Base-by-base conservation (phyloP, 108 stramenopile genomes). In the Fistulifera pelliculosa region DNA sequence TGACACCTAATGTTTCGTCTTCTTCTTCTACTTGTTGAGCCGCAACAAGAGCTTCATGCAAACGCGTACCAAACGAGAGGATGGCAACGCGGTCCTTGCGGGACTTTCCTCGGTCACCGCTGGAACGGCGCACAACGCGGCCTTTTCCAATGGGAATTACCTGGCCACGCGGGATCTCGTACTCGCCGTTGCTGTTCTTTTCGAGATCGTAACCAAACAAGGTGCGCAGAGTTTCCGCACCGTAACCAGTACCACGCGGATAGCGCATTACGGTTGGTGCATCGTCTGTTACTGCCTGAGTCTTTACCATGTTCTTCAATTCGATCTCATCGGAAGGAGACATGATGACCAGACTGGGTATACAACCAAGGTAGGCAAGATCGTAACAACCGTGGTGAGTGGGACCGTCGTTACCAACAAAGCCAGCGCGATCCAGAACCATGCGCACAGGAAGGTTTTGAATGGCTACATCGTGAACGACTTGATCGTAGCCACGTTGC, bases 401-500 rank as follows among this genome's bases (percentile, higher is more conserved):
- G 7, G 96, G 94, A 13, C 96, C 96, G 65, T 95, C 96, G 59
- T 97, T 97, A 43, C 96, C 96, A 8, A 97, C 96, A 27, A 97
- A 77, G 21, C 96, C 96, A 8, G 92, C 96, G 12, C 96, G 75
- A 56, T 97, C 96, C 41, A 97, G 66, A 44, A 97, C 93, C 77
- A 97, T 74, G 41, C 96, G 72, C 12, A 97, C 96, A 16, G 96
- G 96, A 25, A 97, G 68, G 56, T 97, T 94, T 70, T 97, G 96
- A 54, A 95, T 81, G 4, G 93, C 93, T 39, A 95, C 96, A 71
- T 97, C 96, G 68, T 97, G 96, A 22, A 95, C 80, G 15, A 97
- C 90, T 78, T 97, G 93, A 73, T 97, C 96, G 67, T 94, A 97
- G 0, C 91, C 96, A 44, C 96, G 74, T 69, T 97, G 96, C 94